Evolutionary conservation across 768 basidiomycete species (phyloP), one percentile per base, ranked within the genome.

Genomic region (Podaxis mareebaensis): DNA sequence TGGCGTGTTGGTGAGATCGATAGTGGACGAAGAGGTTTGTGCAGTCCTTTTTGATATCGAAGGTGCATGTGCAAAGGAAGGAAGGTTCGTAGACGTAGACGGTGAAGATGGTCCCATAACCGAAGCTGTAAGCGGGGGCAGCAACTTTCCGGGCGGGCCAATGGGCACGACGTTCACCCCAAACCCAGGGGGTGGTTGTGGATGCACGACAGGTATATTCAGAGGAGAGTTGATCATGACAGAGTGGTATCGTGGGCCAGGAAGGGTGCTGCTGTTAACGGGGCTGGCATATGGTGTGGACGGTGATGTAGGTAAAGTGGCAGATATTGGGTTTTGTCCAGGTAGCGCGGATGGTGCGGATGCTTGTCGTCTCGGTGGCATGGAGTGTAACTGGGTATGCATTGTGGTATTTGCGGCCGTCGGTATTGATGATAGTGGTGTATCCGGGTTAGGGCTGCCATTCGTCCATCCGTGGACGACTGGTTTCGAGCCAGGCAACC

Each of bases 121-220:
- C 8, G 44, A 54, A 39, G 59, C 59, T 28, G 22, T 11, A 20
- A 60, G 59, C n/a, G 59, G 59, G 6, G 59, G 49, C 30, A 60
- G 28, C 15, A 60, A 15, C 38, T 52, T 51, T 17, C 59, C 59
- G 22, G 59, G 38, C 6, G 59, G 59, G 12, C 59, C 59, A 40
- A 60, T 60, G n/a, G 48, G 49, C n/a, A 60, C 59, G 22, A 53
- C 36, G 7, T 51, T 52, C 58, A 60, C 52, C 12, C 22, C 36
- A 22, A 24, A 24, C 24, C 26, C 49, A 51, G 22, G 20, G 8
- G 44, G 44, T 7, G 44, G 44, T 8, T 46, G 44, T 3, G 44
- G 49, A 24, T 44, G 1, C n/a, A 44, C 15, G 15, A 44, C 13
- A 44, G 22, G 11, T 22, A 51, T 17, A 13, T 13, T 49, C 46